Percentiles rank a stretch among this genome's conserved stretches.
phyloP scores from a whole-genome alignment of 768 basidiomycete genomes.

The Ramaria sp. region DNA sequence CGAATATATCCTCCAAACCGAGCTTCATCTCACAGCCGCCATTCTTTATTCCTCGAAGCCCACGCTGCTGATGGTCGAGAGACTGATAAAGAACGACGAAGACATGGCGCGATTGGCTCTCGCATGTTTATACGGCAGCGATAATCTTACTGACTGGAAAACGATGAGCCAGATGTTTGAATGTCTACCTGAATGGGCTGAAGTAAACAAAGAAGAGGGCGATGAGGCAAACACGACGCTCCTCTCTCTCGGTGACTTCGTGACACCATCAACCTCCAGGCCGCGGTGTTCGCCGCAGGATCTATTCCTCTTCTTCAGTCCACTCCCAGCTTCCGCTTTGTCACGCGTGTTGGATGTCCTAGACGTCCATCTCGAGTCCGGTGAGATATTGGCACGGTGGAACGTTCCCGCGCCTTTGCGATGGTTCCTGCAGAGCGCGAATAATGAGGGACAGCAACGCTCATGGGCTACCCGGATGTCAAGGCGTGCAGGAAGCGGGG shows the following conservation, averaged over 20 bases:
- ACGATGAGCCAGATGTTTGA: constrained; percentile 91
- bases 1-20: constrained; percentile 59
- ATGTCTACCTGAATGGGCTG: constrained; percentile 84
- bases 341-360: constrained; percentile 82
- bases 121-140: constrained; percentile 79
- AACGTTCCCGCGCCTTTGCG: constrained; percentile 67
- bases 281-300: constrained; percentile 52
- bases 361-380: constrained; percentile 89
- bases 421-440: constrained; percentile 82
- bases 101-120: constrained; percentile 82
- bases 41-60: constrained; percentile 91
- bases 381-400: constrained; percentile 88
- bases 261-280: constrained; percentile 59
- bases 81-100: constrained; percentile 72
- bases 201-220: constrained; percentile 46
- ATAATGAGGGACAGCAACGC: constrained; percentile 57
- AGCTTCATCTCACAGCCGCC: constrained; percentile 56
- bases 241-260: constrained; percentile 66
- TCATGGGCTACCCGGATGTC: constrained; percentile 85
- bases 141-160: constrained; percentile 60
- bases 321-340: constrained; percentile 61
- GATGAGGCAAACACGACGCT: constrained; percentile 80
- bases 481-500: constrained; percentile 46
- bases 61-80: constrained; percentile 56
- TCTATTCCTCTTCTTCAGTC: constrained; percentile 72